These are phyloP conservation scores for Pleurotus platypus DNA, from an alignment of 768 basidiomycete species.

Conservation along the genomic window DNA sequence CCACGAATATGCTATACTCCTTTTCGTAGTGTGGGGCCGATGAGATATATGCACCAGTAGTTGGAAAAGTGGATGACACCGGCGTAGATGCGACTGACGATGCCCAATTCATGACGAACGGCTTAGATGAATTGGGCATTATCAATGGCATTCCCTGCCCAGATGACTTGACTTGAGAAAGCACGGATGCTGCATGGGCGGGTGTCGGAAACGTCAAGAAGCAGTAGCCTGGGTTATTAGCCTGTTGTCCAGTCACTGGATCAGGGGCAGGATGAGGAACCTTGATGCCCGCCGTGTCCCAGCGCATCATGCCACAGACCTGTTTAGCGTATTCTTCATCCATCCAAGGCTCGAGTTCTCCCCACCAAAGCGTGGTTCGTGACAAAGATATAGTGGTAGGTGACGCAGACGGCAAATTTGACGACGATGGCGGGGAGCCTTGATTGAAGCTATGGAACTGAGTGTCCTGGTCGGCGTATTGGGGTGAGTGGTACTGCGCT, in stretches of 20 bases:
- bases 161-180: conserved; percentile 58
- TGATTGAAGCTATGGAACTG: conserved; percentile 11
- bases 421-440: conserved; percentile 18
- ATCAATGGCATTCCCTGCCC: conserved; percentile 40
- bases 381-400: conserved; percentile 25
- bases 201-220: conserved; percentile 82
- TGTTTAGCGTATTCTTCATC: conserved; percentile 93
- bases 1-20: conserved; percentile 94
- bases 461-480: conserved; percentile 8
- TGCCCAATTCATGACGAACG: conserved; percentile 83
- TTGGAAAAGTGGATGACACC: conserved; percentile 25
- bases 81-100: conserved; percentile 32
- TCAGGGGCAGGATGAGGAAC: conserved; percentile 64
- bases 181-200: conserved; percentile 64
- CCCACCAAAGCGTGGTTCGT: conserved; percentile 77
- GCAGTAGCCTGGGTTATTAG: conserved; percentile 86
- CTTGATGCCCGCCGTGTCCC: conserved; percentile 75
- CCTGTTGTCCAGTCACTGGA: conserved; percentile 53
- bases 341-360: conserved; percentile 94
- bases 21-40: conserved; percentile 62
- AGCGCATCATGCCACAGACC: conserved; percentile 82
- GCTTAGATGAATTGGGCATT: conserved; percentile 86
- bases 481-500: conserved; percentile 17
- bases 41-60: conserved; percentile 20
- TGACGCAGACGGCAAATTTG: conserved; percentile 14